Conservation (phyloP, 2,329 filamentous ascomycete genomes). For the Calonectria ilicicola region DNA sequence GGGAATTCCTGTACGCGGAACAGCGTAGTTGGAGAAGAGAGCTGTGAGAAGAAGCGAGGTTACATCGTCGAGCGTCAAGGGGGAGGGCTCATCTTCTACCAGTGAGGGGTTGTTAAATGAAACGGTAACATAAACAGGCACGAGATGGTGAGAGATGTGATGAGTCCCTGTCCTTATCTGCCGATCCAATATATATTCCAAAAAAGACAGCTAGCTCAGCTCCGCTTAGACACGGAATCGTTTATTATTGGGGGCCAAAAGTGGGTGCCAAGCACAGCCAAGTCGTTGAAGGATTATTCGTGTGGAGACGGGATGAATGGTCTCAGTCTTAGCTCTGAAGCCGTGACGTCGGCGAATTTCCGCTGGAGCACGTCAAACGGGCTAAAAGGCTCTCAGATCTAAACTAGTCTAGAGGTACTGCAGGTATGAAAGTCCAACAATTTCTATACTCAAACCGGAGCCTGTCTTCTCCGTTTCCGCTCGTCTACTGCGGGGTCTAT, state of each 20-base stretch:
- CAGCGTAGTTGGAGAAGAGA: neutral
- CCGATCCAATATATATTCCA: neutral
- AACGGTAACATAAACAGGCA: too few relatives aligned
- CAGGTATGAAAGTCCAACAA: neutral
- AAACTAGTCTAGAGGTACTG: neutral
- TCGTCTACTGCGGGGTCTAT: constrained; percentile 1
- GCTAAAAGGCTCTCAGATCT: neutral
- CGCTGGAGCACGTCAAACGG: neutral
- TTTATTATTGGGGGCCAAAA: neutral
- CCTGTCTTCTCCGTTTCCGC: neutral
- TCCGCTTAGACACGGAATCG: neutral
- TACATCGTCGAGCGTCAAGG: too few relatives aligned
- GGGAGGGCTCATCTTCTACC: too few relatives aligned
- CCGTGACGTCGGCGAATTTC: neutral
- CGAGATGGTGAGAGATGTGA: too few relatives aligned
- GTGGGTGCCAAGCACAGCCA: neutral
- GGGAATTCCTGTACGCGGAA: neutral
- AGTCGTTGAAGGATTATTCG: neutral
- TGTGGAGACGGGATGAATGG: neutral
- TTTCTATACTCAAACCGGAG: neutral
- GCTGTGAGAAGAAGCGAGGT: neutral
- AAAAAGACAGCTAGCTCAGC: neutral
- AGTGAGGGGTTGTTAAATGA: too few relatives aligned
- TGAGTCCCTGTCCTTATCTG: neutral
- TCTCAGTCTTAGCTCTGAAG: neutral